A percentile compares a stretch with the other conserved stretches of the same genome.
Conservation (phyloP, 2,329 filamentous ascomycete genomes). For the Fusarium nelsonii region DNA sequence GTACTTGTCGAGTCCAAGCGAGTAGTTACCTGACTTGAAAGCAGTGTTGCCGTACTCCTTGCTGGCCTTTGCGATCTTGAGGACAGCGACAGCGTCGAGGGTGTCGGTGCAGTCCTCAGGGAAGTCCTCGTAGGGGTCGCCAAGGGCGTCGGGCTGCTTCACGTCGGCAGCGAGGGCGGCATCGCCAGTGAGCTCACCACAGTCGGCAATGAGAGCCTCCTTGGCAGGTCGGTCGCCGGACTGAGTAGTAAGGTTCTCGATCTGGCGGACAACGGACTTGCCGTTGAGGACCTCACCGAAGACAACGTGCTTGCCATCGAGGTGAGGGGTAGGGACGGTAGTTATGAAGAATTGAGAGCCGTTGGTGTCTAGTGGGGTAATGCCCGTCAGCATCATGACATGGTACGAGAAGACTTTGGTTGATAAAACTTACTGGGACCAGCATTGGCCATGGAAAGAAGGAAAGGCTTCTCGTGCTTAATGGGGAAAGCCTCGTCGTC, state of each 20-base stretch:
- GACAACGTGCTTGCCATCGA: slow-evolving; percentile 97
- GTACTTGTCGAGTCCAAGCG: slow-evolving; percentile 87
- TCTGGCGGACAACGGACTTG: slow-evolving; percentile 89
- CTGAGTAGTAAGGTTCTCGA: slow-evolving; percentile 85
- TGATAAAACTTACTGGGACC: slow-evolving; percentile 75
- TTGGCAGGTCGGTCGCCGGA: slow-evolving; percentile 80
- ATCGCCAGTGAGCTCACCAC: slow-evolving; percentile 83
- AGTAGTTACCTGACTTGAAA: slow-evolving; percentile 82
- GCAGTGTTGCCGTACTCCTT: slow-evolving; percentile 94
- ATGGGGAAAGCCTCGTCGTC: slow-evolving; percentile 94
- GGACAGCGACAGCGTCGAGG: slow-evolving; percentile 74
- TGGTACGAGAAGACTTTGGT: background rate
- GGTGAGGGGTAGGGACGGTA: slow-evolving; percentile 92
- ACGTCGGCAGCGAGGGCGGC: slow-evolving; percentile 75
- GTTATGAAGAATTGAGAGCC: slow-evolving; percentile 99
- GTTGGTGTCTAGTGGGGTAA: slow-evolving; percentile 76
- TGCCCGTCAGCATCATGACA: slow-evolving; percentile 19
- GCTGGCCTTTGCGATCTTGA: slow-evolving; percentile 84
- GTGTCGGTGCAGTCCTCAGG: slow-evolving; percentile 81
- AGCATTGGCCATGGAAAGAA: slow-evolving; percentile 98
- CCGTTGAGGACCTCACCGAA: slow-evolving; percentile 95
- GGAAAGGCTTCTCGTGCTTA: slow-evolving; percentile 92
- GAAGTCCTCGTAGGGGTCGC: slow-evolving; percentile 95
- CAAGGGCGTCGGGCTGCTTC: slow-evolving; percentile 81
- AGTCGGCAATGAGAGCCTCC: slow-evolving; percentile 82